A percentile compares a stretch with the other conserved stretches of the same genome.
phyloP scores from a whole-genome alignment of 441 rosid genomes.

The Aquilaria agallochum region DNA sequence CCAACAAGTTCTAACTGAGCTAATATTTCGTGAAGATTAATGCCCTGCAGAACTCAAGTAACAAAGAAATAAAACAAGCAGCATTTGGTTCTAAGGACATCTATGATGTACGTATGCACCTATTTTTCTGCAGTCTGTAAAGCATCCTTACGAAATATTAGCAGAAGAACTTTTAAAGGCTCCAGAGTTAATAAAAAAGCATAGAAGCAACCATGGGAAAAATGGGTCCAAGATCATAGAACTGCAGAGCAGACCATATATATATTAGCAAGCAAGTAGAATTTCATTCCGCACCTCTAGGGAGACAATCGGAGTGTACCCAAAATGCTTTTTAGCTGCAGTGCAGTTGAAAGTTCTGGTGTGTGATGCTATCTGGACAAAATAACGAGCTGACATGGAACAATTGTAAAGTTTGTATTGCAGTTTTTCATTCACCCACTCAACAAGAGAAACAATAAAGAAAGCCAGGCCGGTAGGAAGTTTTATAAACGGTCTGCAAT shows the following conservation, averaged over 20 bases:
- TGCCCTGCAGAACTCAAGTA: no score
- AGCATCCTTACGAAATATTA: background rate
- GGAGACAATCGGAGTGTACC: slow-evolving; percentile 64
- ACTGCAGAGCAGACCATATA: no score
- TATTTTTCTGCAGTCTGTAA: no score
- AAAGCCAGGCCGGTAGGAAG: slow-evolving; percentile 50
- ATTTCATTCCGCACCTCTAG: slow-evolving; percentile 46
- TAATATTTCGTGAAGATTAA: no score
- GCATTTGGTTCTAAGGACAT: no score
- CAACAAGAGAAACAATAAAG: slow-evolving; percentile 36
- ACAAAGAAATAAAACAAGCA: no score
- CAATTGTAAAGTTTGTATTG: slow-evolving; percentile 32
- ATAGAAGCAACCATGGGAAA: no score
- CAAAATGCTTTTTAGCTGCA: slow-evolving; percentile 71
- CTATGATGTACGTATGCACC: no score
- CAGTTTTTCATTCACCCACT: slow-evolving; percentile 50
- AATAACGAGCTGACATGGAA: slow-evolving; percentile 41
- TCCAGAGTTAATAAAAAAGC: no score
- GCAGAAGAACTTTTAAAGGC: background rate
- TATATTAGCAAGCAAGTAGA: no score
- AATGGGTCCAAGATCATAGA: no score
- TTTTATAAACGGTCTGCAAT: slow-evolving; percentile 74
- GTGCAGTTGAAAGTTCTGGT: slow-evolving; percentile 80
- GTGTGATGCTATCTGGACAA: slow-evolving; percentile 57
- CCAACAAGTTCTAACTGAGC: no score